Evolutionary conservation across 1,284 basidiomycete species (phyloP).

Genomic region (Lignosus rhinocerotis): DNA sequence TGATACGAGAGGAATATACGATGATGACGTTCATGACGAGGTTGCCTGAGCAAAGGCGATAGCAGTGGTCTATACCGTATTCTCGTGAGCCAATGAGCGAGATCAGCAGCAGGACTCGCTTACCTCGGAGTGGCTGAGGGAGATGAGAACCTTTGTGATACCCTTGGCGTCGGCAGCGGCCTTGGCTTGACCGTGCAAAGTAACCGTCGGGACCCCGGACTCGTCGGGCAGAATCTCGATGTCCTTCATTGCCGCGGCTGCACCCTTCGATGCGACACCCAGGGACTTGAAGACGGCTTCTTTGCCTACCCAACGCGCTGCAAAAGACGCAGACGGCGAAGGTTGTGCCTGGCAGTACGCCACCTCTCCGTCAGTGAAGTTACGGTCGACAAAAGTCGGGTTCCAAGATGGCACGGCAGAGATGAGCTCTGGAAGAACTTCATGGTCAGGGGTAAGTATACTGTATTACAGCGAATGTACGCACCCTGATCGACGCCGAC

Average conservation of each 20-base stretch:
- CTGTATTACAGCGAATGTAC: neutral
- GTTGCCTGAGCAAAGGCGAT: constrained; percentile 81
- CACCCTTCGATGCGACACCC: constrained; percentile 87
- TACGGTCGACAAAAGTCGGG: constrained; percentile 86
- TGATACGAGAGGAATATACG: neutral
- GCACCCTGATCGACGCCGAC: constrained; percentile 87
- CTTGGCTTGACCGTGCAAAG: constrained; percentile 83
- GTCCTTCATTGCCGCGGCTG: constrained; percentile 91
- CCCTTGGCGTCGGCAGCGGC: constrained; percentile 73
- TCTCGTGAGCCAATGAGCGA: constrained; percentile 16
- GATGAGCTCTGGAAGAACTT: constrained; percentile 74
- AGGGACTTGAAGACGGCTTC: constrained; percentile 99
- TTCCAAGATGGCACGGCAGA: constrained; percentile 89
- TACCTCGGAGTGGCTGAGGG: constrained; percentile 90
- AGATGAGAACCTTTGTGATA: constrained; percentile 78
- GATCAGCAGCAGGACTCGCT: constrained; percentile 27
- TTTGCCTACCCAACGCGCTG: constrained; percentile 96
- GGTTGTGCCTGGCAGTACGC: constrained; percentile 89
- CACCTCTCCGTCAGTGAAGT: constrained; percentile 91
- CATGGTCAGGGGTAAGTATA: constrained; percentile 20
- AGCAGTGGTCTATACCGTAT: constrained; percentile 61
- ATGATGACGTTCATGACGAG: constrained; percentile 29
- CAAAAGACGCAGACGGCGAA: constrained; percentile 87
- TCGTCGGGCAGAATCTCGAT: constrained; percentile 89
- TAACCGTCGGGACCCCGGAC: constrained; percentile 72